Percentiles rank a stretch among this genome's conserved stretches.
Conservation (phyloP, 306 rosid species). For the Senna tora region DNA sequence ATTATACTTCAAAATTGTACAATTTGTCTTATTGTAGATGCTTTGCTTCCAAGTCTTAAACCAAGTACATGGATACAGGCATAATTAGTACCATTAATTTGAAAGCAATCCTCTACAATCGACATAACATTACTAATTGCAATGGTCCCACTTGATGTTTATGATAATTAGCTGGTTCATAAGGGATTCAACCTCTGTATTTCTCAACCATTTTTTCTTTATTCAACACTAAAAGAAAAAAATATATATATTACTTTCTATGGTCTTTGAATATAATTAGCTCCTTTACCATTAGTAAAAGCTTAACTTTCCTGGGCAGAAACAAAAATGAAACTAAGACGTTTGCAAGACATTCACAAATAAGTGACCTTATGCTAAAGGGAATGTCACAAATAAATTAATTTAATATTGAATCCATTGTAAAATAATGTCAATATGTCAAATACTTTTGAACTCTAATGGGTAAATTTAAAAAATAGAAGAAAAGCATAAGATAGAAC, state of each 20-base stretch:
- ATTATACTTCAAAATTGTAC: not conserved
- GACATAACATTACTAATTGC: constrained; percentile 16
- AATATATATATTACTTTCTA: not conserved
- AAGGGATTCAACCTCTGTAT: constrained; percentile 11
- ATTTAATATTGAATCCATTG: constrained; percentile 33
- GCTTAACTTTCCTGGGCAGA: not conserved
- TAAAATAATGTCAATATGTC: constrained; percentile 48
- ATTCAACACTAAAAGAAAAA: constrained; percentile 8
- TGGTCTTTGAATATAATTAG: not conserved
- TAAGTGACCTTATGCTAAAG: not conserved
- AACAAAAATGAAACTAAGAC: not conserved
- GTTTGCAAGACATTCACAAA: not conserved
- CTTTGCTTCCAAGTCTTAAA: constrained; percentile 33
- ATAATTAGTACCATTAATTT: constrained; percentile 18
- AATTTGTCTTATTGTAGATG: not conserved
- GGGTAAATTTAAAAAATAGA: constrained; percentile 17
- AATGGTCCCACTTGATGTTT: constrained; percentile 6
- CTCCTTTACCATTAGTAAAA: not conserved
- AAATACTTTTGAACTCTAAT: constrained; percentile 47
- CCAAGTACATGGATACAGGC: constrained; percentile 15
- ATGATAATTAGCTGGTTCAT: constrained; percentile 10
- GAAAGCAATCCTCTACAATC: constrained; percentile 15
- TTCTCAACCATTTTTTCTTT: constrained; percentile 30
- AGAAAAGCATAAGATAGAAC: constrained; percentile 42
- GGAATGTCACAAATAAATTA: constrained; percentile 8